Conservation (phyloP, 768 basidiomycete genomes). For the Russula dissimulans region DNA sequence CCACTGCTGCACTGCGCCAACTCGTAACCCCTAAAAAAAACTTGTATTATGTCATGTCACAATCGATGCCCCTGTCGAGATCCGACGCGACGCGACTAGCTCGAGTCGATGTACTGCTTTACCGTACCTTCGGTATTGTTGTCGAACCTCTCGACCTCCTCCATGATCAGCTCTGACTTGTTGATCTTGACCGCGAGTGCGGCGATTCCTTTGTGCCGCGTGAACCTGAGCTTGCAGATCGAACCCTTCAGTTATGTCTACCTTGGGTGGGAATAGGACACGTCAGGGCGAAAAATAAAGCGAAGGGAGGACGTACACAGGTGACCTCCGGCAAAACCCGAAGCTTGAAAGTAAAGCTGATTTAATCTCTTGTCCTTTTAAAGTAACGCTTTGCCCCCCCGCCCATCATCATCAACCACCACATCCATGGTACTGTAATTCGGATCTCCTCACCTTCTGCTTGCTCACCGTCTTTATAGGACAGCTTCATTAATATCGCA, state of each 20-base stretch:
- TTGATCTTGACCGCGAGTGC: slow-evolving; percentile 88
- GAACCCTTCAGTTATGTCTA: slow-evolving; percentile 80
- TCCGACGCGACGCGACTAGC: too few relatives aligned
- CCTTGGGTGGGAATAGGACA: slow-evolving; percentile 53
- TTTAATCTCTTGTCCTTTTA: not conserved
- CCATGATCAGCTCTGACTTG: slow-evolving; percentile 71
- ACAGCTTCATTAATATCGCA: slow-evolving; percentile 59
- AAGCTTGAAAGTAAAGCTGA: too few relatives aligned
- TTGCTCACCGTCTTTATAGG: slow-evolving; percentile 31
- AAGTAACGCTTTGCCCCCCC: not conserved
- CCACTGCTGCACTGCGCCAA: too few relatives aligned
- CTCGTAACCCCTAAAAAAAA: too few relatives aligned
- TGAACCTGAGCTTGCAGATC: slow-evolving; percentile 76
- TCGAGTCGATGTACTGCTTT: too few relatives aligned
- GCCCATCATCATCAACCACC: not conserved
- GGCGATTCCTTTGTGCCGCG: slow-evolving; percentile 54
- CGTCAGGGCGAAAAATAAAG: not conserved
- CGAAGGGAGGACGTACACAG: too few relatives aligned
- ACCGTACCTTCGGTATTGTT: slow-evolving; percentile 36
- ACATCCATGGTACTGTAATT: slow-evolving; percentile 1
- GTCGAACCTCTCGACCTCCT: slow-evolving; percentile 74
- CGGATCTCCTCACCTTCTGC: not conserved
- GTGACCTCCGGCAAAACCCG: too few relatives aligned
- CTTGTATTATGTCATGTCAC: too few relatives aligned
- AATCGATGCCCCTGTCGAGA: too few relatives aligned